Percentiles rank a stretch among this genome's conserved stretches.
These are phyloP conservation scores for Saccharomyces hybrid DNA, from an alignment of 1,139 yeast genomes.

Conservation along the genomic window DNA sequence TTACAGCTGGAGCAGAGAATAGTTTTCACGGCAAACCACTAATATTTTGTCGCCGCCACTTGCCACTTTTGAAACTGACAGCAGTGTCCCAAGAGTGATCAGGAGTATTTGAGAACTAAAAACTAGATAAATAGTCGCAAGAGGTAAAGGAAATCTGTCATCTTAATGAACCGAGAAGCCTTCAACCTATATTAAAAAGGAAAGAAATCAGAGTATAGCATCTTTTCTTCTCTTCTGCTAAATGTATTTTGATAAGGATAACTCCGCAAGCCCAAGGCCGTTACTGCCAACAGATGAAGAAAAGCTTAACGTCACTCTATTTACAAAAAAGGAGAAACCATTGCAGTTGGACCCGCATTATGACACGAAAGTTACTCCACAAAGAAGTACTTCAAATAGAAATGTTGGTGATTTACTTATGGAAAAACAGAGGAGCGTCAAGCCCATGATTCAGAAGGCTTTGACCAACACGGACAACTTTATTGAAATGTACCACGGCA, in stretches of 20 bases:
- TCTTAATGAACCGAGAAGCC: background rate
- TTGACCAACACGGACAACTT: slow-evolving; percentile 25
- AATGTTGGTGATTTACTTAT: slow-evolving; percentile 13
- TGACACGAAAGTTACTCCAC: slow-evolving; percentile 5
- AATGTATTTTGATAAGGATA: slow-evolving; percentile 4
- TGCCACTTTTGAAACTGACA: background rate
- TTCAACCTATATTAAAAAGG: background rate
- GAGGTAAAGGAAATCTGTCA: background rate
- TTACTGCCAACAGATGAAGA: slow-evolving; percentile 21
- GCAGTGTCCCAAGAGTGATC: background rate
- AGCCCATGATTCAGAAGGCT: slow-evolving; percentile 19
- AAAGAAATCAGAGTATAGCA: background rate
- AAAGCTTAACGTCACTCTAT: slow-evolving; percentile 8
- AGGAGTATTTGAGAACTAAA: background rate
- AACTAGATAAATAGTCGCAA: background rate
- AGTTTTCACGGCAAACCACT: background rate
- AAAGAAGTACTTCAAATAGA: slow-evolving; percentile 16
- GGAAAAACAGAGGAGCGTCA: slow-evolving; percentile 2
- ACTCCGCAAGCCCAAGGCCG: slow-evolving; percentile 14
- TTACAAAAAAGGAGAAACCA: background rate
- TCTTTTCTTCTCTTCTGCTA: background rate
- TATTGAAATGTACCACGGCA: slow-evolving; percentile 16
- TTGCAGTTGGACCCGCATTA: background rate
- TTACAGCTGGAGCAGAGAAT: background rate
- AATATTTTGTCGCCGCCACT: background rate